Evolutionary conservation across 306 rosid genomes (phyloP), one percentile per base, ranked within the genome.

Genomic region (Medicago arabica): DNA sequence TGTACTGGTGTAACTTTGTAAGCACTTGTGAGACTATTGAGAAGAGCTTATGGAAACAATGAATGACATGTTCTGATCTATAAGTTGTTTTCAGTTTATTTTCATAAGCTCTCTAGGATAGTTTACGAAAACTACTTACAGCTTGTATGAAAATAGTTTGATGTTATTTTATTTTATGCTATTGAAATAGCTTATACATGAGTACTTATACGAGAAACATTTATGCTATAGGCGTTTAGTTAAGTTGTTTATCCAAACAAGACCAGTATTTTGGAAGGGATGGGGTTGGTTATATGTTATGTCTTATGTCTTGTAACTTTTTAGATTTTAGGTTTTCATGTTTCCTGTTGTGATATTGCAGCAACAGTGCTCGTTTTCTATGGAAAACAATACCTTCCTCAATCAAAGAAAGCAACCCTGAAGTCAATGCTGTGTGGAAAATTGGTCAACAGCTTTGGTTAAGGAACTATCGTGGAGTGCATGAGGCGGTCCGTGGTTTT

Each of bases 311-410:
- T 67, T 71, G 38, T 6, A 5, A 54, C 46, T 21, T 13, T 53
- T 38, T 41, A 14, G 1, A 46, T 9, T 65, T 73, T 59, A 31
- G 66, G 46, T 16, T 80, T 69, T 82, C 19, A 17, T 54, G 38
- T 59, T 76, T 85, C 62, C 36, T 55, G 49, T 71, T 76, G 82
- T 74, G 80, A 78, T 81, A 64, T 83, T 89, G 84, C 96, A 96
- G 99, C 74, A 92, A 90, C 53, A 90, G 92, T 80, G 90, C 93
- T 13, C 92, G 96, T 66, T 96, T 90, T 85, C 91, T 96, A 9
- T 96, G 99, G 99, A 92, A 96, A 81, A 78, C 89, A 3, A 88
- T 90, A 64, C 96, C 92, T 60, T 65, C 89, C 15, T 76, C 85
- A 4, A 67, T 89, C 69, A 96, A 92, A 81, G 92, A 92, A 80